Conservation (phyloP, 1,284 basidiomycete species). For the Microbotryomycetes sp. region DNA sequence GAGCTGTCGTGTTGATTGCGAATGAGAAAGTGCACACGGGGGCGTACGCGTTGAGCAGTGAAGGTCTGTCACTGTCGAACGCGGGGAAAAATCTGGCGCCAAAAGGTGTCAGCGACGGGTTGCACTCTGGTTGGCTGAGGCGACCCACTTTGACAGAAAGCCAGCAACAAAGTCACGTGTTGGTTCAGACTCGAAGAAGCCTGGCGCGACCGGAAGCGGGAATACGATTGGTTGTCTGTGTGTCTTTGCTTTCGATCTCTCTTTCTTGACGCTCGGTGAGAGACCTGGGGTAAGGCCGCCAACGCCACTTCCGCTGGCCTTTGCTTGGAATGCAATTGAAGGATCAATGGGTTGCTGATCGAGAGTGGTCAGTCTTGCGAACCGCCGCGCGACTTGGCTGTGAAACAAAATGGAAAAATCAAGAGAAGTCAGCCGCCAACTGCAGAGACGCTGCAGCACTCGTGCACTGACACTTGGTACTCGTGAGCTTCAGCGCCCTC, state of each 20-base stretch:
- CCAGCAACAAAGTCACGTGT: conserved; percentile 59
- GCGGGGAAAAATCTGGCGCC: conserved; percentile 66
- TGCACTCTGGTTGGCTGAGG: no score
- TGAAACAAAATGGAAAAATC: not conserved
- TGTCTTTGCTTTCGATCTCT: conserved; percentile 15
- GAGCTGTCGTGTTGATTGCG: conserved; percentile 72
- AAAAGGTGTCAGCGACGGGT: no score
- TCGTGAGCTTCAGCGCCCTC: conserved; percentile 51
- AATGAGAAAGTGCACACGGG: conserved; percentile 81
- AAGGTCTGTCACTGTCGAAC: conserved; percentile 69
- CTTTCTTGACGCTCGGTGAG: conserved; percentile 19
- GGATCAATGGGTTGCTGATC: conserved; percentile 62
- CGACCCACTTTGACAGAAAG: conserved; percentile 67
- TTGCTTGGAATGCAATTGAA: conserved; percentile 25
- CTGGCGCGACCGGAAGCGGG: conserved; percentile 61
- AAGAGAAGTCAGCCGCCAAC: conserved; percentile 18
- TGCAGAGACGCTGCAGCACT: conserved; percentile 32
- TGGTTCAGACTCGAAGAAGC: conserved; percentile 60
- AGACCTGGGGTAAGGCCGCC: conserved; percentile 13
- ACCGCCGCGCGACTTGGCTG: conserved; percentile 65
- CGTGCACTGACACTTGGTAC: conserved; percentile 57
- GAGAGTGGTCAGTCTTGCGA: conserved; percentile 62
- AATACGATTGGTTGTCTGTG: conserved; percentile 50
- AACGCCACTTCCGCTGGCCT: not conserved
- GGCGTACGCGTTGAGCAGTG: conserved; percentile 69